These are phyloP conservation scores for Cyclocybe aegerita DNA, from an alignment of 768 basidiomycete species.

Conservation along the genomic window DNA sequence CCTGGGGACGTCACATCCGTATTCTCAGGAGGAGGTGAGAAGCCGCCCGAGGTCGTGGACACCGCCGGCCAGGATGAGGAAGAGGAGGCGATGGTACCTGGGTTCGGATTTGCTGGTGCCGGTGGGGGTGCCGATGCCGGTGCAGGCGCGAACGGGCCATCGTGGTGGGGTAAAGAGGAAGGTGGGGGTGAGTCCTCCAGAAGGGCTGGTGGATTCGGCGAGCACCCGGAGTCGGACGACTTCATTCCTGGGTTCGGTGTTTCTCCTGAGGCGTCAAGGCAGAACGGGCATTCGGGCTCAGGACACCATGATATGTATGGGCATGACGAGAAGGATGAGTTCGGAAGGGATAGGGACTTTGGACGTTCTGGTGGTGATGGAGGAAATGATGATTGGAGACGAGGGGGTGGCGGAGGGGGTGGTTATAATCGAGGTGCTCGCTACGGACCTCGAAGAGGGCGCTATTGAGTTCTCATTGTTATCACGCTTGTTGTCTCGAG, in stretches of 20 bases:
- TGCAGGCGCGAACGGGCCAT: constrained; percentile 25
- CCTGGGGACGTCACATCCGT: constrained; percentile 81
- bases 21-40: constrained; percentile 81
- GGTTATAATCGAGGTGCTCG: constrained; percentile 30
- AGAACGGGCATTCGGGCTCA: constrained; percentile 29
- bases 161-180: constrained; percentile 50
- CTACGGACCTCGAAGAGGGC: constrained; percentile 19
- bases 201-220: constrained; percentile 23
- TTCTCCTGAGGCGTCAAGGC: constrained; percentile 10
- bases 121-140: constrained; percentile 35
- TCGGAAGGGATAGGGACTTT: constrained; percentile 31
- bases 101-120: constrained; percentile 52
- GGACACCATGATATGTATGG: constrained; percentile 54
- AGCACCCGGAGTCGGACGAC: constrained; percentile 46
- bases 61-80: constrained; percentile 66
- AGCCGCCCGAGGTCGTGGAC: constrained; percentile 71
- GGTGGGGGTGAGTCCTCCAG: constrained; percentile 26
- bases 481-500: background rate
- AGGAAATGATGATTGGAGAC: constrained; percentile 32
- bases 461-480: constrained; percentile 7
- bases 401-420: constrained; percentile 31
- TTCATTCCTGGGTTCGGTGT: constrained; percentile 66
- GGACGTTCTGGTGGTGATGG: constrained; percentile 28
- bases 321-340: constrained; percentile 37
- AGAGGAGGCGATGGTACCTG: constrained; percentile 73